Evolutionary conservation across 2,329 filamentous ascomycete species (phyloP).

Genomic region (Ophiostoma australiae): DNA sequence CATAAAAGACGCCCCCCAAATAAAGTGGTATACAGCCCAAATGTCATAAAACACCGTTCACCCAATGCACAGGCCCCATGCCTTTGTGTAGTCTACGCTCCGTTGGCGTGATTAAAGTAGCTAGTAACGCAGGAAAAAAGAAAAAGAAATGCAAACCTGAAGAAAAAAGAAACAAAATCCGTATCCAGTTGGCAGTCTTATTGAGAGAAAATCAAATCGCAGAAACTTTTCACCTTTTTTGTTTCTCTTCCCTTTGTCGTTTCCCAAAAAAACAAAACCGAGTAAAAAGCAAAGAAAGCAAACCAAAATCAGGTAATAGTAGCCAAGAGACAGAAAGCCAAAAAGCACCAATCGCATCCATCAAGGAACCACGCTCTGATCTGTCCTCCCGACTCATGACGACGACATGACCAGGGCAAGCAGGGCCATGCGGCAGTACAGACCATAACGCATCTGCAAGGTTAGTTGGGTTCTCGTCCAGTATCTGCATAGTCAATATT

Average conservation of each 20-base stretch:
- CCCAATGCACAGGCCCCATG: conserved; percentile 24
- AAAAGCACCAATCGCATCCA: not conserved
- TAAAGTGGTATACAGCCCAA: conserved; percentile 23
- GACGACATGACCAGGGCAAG: conserved; percentile 81
- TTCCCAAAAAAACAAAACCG: conserved; percentile 14
- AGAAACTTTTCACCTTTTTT: conserved; percentile 22
- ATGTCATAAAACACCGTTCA: conserved; percentile 22
- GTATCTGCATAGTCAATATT: not conserved
- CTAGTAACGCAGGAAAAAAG: conserved; percentile 18
- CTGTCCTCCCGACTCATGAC: conserved; percentile 28
- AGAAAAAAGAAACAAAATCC: not conserved
- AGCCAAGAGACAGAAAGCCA: not conserved
- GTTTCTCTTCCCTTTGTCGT: not conserved
- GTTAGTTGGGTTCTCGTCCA: conserved; percentile 12
- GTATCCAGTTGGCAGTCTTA: not conserved
- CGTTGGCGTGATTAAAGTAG: conserved; percentile 24
- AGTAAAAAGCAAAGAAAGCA: not conserved
- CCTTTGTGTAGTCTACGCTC: conserved; percentile 26
- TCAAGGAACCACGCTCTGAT: not conserved
- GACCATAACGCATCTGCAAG: conserved; percentile 85
- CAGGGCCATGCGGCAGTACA: conserved; percentile 97
- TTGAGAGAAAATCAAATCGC: conserved; percentile 15
- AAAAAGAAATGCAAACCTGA: conserved; percentile 16
- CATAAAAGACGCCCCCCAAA: conserved; percentile 19
- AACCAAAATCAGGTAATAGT: not conserved